phyloP scores from a whole-genome alignment of 495 filamentous ascomycete genomes.

The Melanomma pulvis-pyrius region DNA sequence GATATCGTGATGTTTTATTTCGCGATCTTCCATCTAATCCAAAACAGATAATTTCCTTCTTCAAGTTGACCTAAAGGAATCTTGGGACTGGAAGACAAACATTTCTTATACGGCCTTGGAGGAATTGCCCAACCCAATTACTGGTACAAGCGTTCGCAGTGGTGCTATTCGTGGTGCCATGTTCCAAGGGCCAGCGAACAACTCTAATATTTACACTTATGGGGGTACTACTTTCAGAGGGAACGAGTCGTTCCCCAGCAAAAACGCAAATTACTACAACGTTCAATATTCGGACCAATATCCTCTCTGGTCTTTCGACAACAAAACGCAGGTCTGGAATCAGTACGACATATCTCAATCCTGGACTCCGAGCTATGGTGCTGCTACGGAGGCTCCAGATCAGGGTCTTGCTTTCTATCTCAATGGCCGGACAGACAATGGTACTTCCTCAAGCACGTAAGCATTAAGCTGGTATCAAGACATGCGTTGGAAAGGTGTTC shows the following conservation, averaged over 20 bases:
- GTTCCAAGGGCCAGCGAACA: conserved; percentile 39
- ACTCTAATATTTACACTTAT: conserved; percentile 24
- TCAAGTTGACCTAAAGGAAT: conserved; percentile 43
- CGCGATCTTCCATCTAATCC: background rate
- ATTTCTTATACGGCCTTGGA: conserved; percentile 43
- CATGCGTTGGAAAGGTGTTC: background rate
- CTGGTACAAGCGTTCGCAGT: conserved; percentile 29
- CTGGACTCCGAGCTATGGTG: conserved; percentile 46
- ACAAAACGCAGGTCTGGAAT: conserved; percentile 47
- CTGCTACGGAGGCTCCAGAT: conserved; percentile 45
- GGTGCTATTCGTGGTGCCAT: conserved; percentile 42
- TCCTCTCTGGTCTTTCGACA: conserved; percentile 35
- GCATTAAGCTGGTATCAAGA: background rate
- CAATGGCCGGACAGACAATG: conserved; percentile 47
- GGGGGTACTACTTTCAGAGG: conserved; percentile 16
- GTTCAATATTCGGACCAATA: conserved; percentile 3
- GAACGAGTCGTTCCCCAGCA: conserved; percentile 16
- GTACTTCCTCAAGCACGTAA: conserved; percentile 34
- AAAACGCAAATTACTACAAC: background rate
- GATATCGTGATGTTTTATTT: background rate
- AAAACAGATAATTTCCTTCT: conserved; percentile 47
- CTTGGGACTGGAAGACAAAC: conserved; percentile 52
- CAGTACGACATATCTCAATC: conserved; percentile 44
- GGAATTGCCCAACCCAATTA: conserved; percentile 31
- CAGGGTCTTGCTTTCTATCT: conserved; percentile 49